phyloP scores from a whole-genome alignment of 2,329 filamentous ascomycete species.

The Claviceps sorghi region DNA sequence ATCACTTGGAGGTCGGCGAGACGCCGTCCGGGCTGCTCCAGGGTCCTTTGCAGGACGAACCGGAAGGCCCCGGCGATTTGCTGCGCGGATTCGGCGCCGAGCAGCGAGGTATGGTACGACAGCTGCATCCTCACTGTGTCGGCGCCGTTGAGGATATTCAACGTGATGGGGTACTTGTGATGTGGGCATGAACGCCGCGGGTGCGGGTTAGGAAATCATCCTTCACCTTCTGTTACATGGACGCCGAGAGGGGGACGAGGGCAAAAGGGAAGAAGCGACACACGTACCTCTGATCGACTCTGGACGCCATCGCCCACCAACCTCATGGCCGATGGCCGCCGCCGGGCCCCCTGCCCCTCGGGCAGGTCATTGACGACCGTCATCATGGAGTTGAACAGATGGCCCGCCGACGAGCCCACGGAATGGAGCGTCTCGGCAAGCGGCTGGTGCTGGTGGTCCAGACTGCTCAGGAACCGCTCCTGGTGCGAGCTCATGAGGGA shows the following conservation, averaged over 20 bases:
- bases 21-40: not conserved
- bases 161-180: not conserved
- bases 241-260: too few relatives aligned
- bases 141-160: not conserved
- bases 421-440: conserved; percentile 29
- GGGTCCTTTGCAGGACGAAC: not conserved
- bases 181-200: too few relatives aligned
- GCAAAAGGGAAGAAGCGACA: too few relatives aligned
- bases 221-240: too few relatives aligned
- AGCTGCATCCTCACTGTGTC: not conserved
- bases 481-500: conserved; percentile 18
- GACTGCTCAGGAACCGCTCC: conserved; percentile 28
- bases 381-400: conserved; percentile 19
- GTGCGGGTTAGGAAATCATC: too few relatives aligned
- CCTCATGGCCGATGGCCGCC: not conserved
- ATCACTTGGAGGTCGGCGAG: not conserved
- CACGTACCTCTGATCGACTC: conserved; percentile 1
- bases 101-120: not conserved
- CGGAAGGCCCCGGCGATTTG: not conserved
- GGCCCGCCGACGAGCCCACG: conserved; percentile 6
- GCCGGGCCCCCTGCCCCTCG: conserved; percentile 6
- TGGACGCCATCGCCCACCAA: not conserved
- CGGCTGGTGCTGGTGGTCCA: conserved; percentile 35
- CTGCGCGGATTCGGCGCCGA: not conserved
- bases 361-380: conserved; percentile 11